Evolutionary conservation across 2,329 filamentous ascomycete genomes (phyloP).

Genomic region (Colletotrichum chrysophilum): DNA sequence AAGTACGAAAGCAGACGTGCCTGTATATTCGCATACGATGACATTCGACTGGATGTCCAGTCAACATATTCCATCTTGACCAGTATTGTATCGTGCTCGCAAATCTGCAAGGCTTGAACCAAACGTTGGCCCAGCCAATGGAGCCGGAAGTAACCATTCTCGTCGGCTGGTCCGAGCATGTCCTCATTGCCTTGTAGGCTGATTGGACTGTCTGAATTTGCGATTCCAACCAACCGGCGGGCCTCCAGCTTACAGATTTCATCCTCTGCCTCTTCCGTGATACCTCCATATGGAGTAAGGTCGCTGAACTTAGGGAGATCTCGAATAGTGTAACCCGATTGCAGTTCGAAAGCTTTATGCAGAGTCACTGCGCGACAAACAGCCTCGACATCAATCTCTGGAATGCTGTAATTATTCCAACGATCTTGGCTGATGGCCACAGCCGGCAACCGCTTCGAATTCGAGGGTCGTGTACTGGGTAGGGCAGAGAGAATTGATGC

Average conservation of each 20-base stretch:
- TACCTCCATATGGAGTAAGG: accelerated
- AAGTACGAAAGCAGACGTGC: not conserved
- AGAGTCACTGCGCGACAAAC: not conserved
- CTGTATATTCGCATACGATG: too few species aligned
- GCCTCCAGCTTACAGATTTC: not conserved
- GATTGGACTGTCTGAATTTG: too few species aligned
- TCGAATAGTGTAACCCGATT: not conserved
- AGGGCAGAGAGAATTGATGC: too few species aligned
- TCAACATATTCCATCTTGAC: too few species aligned
- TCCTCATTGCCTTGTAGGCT: too few species aligned
- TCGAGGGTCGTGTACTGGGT: too few species aligned
- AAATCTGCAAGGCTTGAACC: not conserved
- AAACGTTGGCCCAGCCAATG: not conserved
- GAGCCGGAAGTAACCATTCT: accelerated
- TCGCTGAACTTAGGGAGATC: not conserved
- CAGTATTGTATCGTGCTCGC: too few species aligned
- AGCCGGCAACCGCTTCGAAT: too few species aligned
- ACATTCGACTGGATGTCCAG: too few species aligned
- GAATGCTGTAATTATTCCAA: not conserved
- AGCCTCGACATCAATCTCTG: accelerated
- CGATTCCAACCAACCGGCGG: accelerated
- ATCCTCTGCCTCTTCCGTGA: too few species aligned
- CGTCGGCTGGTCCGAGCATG: not conserved
- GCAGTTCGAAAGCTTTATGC: not conserved
- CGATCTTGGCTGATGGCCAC: too few species aligned